Evolutionary conservation across 1,284 basidiomycete genomes (phyloP).

Genomic region (Xanthoconium separans): DNA sequence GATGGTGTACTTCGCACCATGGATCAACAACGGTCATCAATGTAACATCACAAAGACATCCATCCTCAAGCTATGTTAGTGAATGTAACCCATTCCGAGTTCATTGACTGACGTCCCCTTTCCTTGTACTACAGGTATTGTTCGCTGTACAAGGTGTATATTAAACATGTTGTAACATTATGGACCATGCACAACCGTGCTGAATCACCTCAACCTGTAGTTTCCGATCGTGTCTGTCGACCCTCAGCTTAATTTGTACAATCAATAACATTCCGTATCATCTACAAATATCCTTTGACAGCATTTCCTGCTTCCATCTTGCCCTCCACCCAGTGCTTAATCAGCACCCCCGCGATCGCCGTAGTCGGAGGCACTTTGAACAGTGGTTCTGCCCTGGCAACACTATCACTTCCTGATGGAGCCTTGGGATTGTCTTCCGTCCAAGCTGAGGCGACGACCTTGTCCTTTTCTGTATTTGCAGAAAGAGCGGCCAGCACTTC

Average conservation of each 20-base stretch:
- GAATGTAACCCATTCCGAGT: not conserved
- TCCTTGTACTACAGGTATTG: not conserved
- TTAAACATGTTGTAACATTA: not conserved
- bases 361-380: conserved; percentile 70
- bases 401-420: conserved; percentile 7
- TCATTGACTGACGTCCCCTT: not conserved
- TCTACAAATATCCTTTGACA: conserved; percentile 28
- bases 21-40: conserved; percentile 17
- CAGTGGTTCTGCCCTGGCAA: conserved; percentile 38
- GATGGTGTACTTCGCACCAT: conserved; percentile 25
- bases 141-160: not conserved
- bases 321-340: conserved; percentile 64
- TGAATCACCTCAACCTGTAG: too few relatives aligned
- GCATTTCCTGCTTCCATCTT: conserved; percentile 30
- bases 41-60: conserved; percentile 11
- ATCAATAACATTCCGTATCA: not conserved
- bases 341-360: conserved; percentile 71
- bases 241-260: too few relatives aligned
- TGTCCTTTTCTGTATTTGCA: conserved; percentile 39
- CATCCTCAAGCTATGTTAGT: not conserved
- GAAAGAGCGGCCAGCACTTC: conserved; percentile 68
- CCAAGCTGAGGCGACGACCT: conserved; percentile 19
- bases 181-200: too few relatives aligned
- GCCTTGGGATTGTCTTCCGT: conserved; percentile 20
- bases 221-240: too few relatives aligned